Conservation (phyloP, 1,284 basidiomycete species). For the Meripilus lineatus region DNA sequence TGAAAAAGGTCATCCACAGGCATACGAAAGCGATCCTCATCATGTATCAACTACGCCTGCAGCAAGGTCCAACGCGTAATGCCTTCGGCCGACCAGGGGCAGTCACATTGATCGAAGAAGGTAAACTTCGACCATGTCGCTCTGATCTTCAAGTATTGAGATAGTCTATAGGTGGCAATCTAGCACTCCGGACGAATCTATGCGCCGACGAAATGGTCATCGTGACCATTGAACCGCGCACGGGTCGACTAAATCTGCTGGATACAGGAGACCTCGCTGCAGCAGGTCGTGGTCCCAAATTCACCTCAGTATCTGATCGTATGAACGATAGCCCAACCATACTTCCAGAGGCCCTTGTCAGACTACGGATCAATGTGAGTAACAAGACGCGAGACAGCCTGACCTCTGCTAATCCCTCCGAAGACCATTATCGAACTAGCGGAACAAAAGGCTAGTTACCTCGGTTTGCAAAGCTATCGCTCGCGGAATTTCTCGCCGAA, state of each 20-base stretch:
- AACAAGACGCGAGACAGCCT: conserved; percentile 2
- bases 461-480: conserved; percentile 66
- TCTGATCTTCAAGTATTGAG: conserved; percentile 9
- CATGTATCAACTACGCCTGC: conserved; percentile 49
- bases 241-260: conserved; percentile 62
- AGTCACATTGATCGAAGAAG: conserved; percentile 46
- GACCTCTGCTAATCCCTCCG: neutral
- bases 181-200: conserved; percentile 57
- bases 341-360: conserved; percentile 47
- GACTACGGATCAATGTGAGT: conserved; percentile 53
- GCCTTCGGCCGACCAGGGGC: conserved; percentile 60
- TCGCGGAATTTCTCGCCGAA: conserved; percentile 60
- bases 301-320: conserved; percentile 47
- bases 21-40: conserved; percentile 59
- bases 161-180: conserved; percentile 37
- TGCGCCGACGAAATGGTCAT: conserved; percentile 71
- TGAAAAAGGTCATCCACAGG: conserved; percentile 52
- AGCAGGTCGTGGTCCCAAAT: conserved; percentile 60
- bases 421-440: conserved; percentile 72
- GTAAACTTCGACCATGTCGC: conserved; percentile 29
- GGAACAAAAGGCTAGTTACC: conserved; percentile 71
- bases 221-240: conserved; percentile 67
- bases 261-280: conserved; percentile 75
- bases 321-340: conserved; percentile 61
- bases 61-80: conserved; percentile 39